phyloP scores from a whole-genome alignment of 495 filamentous ascomycete species.

The Penicillium tannophilum region DNA sequence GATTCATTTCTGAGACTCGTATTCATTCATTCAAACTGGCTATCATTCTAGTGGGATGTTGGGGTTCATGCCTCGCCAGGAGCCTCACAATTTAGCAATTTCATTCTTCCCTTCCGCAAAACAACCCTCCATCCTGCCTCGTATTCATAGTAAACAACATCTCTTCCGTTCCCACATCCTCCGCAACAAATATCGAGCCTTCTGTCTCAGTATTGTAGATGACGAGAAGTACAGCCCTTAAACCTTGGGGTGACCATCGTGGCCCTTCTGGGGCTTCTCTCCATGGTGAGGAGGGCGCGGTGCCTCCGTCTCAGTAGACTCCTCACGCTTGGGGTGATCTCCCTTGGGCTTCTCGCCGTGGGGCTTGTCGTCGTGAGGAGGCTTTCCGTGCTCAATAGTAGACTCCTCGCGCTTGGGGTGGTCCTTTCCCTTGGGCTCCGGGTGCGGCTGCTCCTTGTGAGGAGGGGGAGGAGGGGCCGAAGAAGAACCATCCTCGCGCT shows the following conservation, averaged over 20 bases:
- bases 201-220: background rate
- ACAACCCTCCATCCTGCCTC: background rate
- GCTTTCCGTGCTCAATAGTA: background rate
- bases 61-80: too few relatives aligned
- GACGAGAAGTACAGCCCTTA: background rate
- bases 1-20: too few relatives aligned
- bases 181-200: background rate
- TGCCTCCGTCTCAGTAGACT: background rate
- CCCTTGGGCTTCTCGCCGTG: background rate
- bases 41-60: too few relatives aligned
- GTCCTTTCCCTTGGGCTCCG: too few relatives aligned
- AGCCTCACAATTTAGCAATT: too few relatives aligned
- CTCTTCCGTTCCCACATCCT: background rate
- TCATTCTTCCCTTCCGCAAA: too few relatives aligned
- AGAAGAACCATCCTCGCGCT: too few relatives aligned
- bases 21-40: too few relatives aligned
- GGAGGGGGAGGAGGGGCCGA: too few relatives aligned
- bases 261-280: background rate
- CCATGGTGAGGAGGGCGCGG: background rate
- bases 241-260: background rate
- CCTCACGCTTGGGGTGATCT: conserved; percentile 1
- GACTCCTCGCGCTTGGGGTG: conserved; percentile 2
- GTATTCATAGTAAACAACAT: background rate
- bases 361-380: background rate
- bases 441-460: too few relatives aligned